Evolutionary conservation across 805 yeast genomes (phyloP), one percentile per base, ranked within the genome.

Genomic region (Kluyveromyces wickerhamii): DNA sequence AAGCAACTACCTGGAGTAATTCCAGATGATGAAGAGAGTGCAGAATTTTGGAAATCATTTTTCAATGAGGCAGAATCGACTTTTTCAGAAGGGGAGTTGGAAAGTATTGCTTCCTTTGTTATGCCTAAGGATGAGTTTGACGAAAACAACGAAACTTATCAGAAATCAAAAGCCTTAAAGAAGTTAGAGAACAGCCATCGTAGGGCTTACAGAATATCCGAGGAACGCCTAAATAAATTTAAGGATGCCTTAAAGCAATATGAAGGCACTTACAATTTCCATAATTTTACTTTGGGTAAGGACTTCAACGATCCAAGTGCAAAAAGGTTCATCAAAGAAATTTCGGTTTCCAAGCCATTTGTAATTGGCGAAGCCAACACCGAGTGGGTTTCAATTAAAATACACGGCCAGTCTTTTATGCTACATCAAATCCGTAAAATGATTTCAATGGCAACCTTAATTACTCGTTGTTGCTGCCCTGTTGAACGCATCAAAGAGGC

Each of bases 371-470:
- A 84, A 30, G 82, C 92, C 5, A 81, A 82, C 33, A 87, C 96
- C 5, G 97, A 92, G 55, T 92, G 98, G 98, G 72, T 85, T 2
- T 84, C 95, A 2, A 80, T 92, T 51, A 88, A 89, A 64, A 85
- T 92, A 45, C 98, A 92, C 58, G 98, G 98, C 6, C 98, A 92
- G 63, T 85, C 96, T 3, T 92, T 92, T 60, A 92, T 92, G 97
- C 69, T 92, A 43, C 97, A 89, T 62, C 98, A 89, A 68, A 92
- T 92, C 53, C 77, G 98, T 56, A 92, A 92, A 57, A 92, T 92
- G 97, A 85, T 92, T 40, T 89, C 96, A 15, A 80, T 89, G 94
- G 95, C 94, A 1, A 74, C 88, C 0, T 66, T 89, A 38, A 75
- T 83, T 12, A 77, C 89, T 15, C 72, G 98, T 52, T 78, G 92